phyloP scores from a whole-genome alignment of 805 yeast genomes.

The Metschnikowia rubicola region DNA sequence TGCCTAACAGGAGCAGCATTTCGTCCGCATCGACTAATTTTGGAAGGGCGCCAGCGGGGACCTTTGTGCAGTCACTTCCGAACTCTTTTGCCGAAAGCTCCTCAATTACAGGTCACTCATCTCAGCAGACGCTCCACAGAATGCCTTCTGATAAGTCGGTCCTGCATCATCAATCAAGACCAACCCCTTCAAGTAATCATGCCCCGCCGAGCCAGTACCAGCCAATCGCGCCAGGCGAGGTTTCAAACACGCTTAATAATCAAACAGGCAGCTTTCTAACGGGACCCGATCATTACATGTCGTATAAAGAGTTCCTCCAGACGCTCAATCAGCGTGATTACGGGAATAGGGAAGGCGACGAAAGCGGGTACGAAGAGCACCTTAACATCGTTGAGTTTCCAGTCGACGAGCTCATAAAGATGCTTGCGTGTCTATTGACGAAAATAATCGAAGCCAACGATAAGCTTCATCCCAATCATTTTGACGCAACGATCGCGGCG shows the following conservation, averaged over 20 bases:
- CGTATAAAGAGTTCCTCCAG: slow-evolving; percentile 39
- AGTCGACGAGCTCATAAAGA: slow-evolving; percentile 70
- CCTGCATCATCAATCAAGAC: not conserved
- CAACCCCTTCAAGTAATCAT: not conserved
- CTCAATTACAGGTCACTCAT: slow-evolving; percentile 2
- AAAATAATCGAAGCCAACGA: slow-evolving; percentile 91
- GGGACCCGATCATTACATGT: slow-evolving; percentile 43
- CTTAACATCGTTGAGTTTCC: slow-evolving; percentile 80
- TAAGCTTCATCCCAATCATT: slow-evolving; percentile 66
- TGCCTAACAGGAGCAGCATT: slow-evolving; percentile 6
- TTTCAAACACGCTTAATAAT: not conserved
- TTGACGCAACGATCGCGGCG: slow-evolving; percentile 43
- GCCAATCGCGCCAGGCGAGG: not conserved
- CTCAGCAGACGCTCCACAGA: slow-evolving; percentile 8
- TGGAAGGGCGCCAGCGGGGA: not conserved
- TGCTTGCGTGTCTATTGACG: slow-evolving; percentile 82
- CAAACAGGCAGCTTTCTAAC: slow-evolving; percentile 1
- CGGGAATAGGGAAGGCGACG: slow-evolving; percentile 10
- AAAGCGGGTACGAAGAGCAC: slow-evolving; percentile 42
- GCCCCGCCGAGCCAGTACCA: not conserved
- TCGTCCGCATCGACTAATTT: slow-evolving; percentile 3
- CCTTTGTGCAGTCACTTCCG: slow-evolving; percentile 7
- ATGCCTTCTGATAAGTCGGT: not conserved
- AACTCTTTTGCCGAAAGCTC: slow-evolving; percentile 8
- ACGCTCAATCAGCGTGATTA: slow-evolving; percentile 20